Base-by-base conservation (phyloP, 371 early-diverging fungal genomes). In the Blakeslea trispora region DNA sequence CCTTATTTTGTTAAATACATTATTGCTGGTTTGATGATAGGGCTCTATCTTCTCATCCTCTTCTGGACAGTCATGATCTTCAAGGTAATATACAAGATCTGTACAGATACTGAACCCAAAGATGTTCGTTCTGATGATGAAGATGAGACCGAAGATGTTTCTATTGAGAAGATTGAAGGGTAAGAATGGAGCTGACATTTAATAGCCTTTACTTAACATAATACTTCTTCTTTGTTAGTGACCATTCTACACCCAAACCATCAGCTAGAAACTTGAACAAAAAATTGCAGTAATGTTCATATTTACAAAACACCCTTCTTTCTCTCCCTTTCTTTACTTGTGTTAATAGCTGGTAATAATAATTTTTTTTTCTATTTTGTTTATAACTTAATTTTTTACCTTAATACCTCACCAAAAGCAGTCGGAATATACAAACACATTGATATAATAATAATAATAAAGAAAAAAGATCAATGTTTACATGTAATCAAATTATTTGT, bases 1-100 rank as follows among this genome's bases (percentile, higher is more conserved):
- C 75, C 77, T 23, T 68, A 67, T 41, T 76, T 77, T 59, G 74
- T 71, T 9, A 76, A 71, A 46, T 81, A 72, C 23, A 66, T 81
- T 21, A 83, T 82, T 42, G 32, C 79, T n/a, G 71, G 63, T 2
- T 58, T 81, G 11, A 71, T 82, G 66, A 44, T 69, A 34, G 71
- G 73, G 8, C 50, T 79, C 15, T 75, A 74, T 42, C 14, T 64
- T 19, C 50, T 88, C 50, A 75, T 85, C 48, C 28, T 88, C 6
- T 85, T 82, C 54, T 88, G 88, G 88, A 79, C 83, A 9, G 71
- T 71, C 19, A 66, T 88, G 72, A 84, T 88, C 32, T 72, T 83
- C 58, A 76, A 80, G 52, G 85, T 88, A 7, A 63, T 86, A 32
- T 50, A 81, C 42, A 79, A 83, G 57, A 81, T 85, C 22, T 67